Evolutionary conservation across 805 yeast genomes (phyloP), one percentile per base, ranked within the genome.

Genomic region (Wilhelminamyces savonicus): DNA sequence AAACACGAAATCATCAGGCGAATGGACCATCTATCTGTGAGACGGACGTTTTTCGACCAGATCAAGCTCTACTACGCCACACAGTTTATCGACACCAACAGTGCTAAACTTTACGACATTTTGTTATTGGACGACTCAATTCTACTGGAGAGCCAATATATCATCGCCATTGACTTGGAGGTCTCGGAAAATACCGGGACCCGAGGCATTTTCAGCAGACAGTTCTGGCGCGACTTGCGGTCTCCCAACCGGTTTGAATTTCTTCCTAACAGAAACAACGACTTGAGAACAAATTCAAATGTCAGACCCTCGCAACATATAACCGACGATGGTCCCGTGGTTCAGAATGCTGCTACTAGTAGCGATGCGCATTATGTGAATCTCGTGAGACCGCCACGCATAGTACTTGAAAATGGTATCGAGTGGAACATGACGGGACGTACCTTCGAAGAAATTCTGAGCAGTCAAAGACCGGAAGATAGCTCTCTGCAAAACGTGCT

Each of bases 11-110:
- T n/a, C n/a, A n/a, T n/a, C n/a, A n/a, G n/a, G n/a, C n/a, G n/a
- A n/a, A n/a, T n/a, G n/a, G n/a, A n/a, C n/a, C 29, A 29, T 15
- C 28, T 29, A 6, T 38, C 50, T 11, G 59, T 53, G 2, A 29
- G 39, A 11, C 36, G 59, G 27, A 52, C 58, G 1, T 51, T 47
- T 26, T 41, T 40, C 25, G 59, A 53, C 18, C 58, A 54, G 30
- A 26, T 54, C 11, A 36, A 36, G 16, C 32, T 54, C 12, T 32
- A 24, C 10, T 39, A 35, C 29, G 16, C 35, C 7, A 40, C 29
- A 7, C 24, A 13, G 5, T 29, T 26, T 12, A 16, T 38, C 4
- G 21, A 13, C n/a, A 13, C 17, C 16, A 23, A 14, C 13, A 16
- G 15, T 12, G 21, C 9, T 7, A 7, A 6, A 18, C 24, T 12